Evolutionary conservation across 2,329 filamentous ascomycete genomes (phyloP), one percentile per base, ranked within the genome.

Genomic region (Cladosporium sp.): DNA sequence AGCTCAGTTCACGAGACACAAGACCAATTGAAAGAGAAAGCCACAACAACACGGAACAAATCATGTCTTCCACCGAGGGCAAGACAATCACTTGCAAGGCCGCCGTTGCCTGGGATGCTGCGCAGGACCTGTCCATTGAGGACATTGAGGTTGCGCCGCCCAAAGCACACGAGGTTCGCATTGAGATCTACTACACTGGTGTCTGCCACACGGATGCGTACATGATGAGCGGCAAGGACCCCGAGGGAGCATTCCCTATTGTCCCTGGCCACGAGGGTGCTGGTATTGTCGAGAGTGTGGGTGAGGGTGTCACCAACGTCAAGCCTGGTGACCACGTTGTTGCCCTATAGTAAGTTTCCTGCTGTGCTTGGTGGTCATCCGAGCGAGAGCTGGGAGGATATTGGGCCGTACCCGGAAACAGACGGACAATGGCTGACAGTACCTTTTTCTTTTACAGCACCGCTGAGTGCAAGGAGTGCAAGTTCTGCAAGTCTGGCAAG

Each of bases 401-500:
- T 66, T 70, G 71, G 69, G 30, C 23, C 67, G 69, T 13, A 68
- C 64, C 73, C 74, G 53, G 16, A 26, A 49, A 30, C 56, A 57
- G 34, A 16, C 21, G 54, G 21, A 39, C 32, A 57, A 25, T 57
- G 5, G 32, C 54, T 57, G n/a, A 57, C 54, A 16, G 11, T 51
- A 34, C 23, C n/a, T 57, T 57, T 23, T 57, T 23, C 5, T 21
- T 21, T 32, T 30, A 16, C 75, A 96, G 93, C 85, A 98, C 93
- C 56, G 95, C 95, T 70, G 94, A 98, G 84, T 98, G 95, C 84
- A 85, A 88, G 72, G 94, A 98, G 81, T 99, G 95, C 89, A 98
- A 98, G 85, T 98, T 98, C 87, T 99, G 95, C 90, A 95, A 92
- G 81, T 98, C 94, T 49, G 95, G 94, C 83, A 99, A 99, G 89